These are phyloP conservation scores for Saitoella complicata DNA, from an alignment of 805 yeast species.

Conservation along the genomic window DNA sequence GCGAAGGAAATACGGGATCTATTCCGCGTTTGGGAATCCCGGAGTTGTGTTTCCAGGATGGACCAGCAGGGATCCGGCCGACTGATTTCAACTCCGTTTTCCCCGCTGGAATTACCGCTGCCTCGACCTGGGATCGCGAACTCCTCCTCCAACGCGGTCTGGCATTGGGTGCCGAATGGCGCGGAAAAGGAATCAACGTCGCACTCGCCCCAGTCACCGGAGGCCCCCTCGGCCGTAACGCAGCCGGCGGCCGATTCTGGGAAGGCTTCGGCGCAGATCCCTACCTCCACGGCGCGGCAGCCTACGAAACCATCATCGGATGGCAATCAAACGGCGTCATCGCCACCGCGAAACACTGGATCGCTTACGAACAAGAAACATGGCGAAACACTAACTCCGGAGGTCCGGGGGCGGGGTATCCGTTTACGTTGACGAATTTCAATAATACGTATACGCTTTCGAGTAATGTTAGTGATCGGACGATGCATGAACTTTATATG, in stretches of 20 bases:
- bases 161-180: conserved; percentile 41
- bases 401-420: conserved; percentile 32
- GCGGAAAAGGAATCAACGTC: conserved; percentile 38
- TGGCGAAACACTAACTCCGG: neutral
- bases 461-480: conserved; percentile 41
- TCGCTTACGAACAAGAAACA: conserved; percentile 18
- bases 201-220: too few relatives aligned
- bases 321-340: conserved; percentile 42
- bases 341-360: conserved; percentile 26
- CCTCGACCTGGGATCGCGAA: conserved; percentile 39
- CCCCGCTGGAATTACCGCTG: conserved; percentile 45
- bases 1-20: conserved; percentile 45
- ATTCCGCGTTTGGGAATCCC: conserved; percentile 40
- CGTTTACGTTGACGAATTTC: conserved; percentile 29
- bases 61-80: conserved; percentile 43
- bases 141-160: conserved; percentile 37
- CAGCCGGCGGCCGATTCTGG: conserved; percentile 51
- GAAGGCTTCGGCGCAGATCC: conserved; percentile 51
- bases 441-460: conserved; percentile 26
- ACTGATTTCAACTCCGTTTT: conserved; percentile 41
- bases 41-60: conserved; percentile 43
- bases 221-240: conserved; percentile 40
- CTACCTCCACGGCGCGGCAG: conserved; percentile 39
- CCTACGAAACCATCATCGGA: conserved; percentile 37
- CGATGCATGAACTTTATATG: conserved; percentile 43